Conservation (phyloP, 495 filamentous ascomycete species). For the Hypoxylon rickii region DNA sequence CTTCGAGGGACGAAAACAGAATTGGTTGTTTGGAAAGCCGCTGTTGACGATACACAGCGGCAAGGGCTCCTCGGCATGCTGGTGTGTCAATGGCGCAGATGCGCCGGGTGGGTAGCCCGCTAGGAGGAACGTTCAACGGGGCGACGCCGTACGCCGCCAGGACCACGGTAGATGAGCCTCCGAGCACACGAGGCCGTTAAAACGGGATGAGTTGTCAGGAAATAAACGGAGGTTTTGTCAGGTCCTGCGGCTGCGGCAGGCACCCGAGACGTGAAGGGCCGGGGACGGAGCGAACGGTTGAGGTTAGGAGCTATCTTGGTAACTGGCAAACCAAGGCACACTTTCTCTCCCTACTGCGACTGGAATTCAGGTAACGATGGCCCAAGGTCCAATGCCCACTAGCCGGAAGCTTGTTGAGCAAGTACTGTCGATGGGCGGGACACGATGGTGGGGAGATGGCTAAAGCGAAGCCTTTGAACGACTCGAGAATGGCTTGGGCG, state of each 20-base stretch:
- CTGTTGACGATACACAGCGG: slow-evolving; percentile 40
- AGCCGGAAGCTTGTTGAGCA: not conserved
- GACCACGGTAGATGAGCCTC: slow-evolving; percentile 27
- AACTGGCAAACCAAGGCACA: not conserved
- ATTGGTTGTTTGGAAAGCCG: slow-evolving; percentile 32
- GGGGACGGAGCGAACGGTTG: not conserved
- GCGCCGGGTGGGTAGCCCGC: slow-evolving; percentile 41
- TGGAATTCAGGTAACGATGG: no score
- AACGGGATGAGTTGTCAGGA: not conserved
- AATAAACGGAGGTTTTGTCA: not conserved
- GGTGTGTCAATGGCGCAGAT: slow-evolving; percentile 33
- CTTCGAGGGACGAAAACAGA: slow-evolving; percentile 34
- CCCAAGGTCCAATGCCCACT: not conserved
- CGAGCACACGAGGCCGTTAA: slow-evolving; percentile 14
- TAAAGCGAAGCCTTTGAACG: slow-evolving; percentile 9
- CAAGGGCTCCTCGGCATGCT: slow-evolving; percentile 41
- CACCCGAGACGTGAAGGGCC: not conserved
- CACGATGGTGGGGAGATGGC: slow-evolving; percentile 13
- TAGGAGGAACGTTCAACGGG: slow-evolving; percentile 36
- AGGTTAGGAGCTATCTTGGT: slow-evolving; percentile 2
- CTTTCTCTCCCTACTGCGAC: no score
- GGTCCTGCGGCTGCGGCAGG: not conserved
- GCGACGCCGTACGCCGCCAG: slow-evolving; percentile 42
- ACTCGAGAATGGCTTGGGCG: slow-evolving; percentile 13
- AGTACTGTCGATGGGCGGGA: slow-evolving; percentile 19